Evolutionary conservation across 2,329 filamentous ascomycete species (phyloP).

Genomic region (Colletotrichum caudatum): DNA sequence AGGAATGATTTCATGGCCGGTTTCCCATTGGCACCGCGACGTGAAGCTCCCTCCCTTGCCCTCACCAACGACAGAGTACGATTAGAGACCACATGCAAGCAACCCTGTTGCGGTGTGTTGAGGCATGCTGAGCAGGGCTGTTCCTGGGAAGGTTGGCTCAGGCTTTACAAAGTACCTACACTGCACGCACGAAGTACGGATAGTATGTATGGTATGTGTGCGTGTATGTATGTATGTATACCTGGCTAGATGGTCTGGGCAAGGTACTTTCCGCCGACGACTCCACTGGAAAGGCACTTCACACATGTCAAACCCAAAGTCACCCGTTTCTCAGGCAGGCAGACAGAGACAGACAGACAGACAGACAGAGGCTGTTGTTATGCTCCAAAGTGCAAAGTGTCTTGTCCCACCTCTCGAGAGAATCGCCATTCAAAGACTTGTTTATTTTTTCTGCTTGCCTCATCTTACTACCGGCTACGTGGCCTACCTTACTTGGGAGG

Average conservation of each 20-base stretch:
- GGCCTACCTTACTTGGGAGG: no score
- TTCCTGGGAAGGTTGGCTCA: slow-evolving; percentile 29
- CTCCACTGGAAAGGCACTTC: slow-evolving; percentile 5
- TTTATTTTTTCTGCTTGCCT: no score
- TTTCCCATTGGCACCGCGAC: slow-evolving; percentile 26
- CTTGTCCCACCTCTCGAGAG: background rate
- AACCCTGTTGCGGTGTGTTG: slow-evolving; percentile 21
- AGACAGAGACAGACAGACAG: background rate
- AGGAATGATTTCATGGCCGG: slow-evolving; percentile 34
- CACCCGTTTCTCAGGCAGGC: background rate
- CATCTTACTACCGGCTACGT: no score
- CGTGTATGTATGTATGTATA: background rate
- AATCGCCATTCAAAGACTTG: background rate
- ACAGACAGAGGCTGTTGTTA: background rate
- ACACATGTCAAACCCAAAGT: slow-evolving; percentile 39
- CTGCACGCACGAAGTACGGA: no score
- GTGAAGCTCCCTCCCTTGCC: slow-evolving; percentile 32
- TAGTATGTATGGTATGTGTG: no score
- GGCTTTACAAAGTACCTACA: background rate
- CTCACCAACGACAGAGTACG: background rate
- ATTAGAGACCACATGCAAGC: slow-evolving; percentile 32
- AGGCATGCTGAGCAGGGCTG: slow-evolving; percentile 26
- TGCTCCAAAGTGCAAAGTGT: slow-evolving; percentile 1
- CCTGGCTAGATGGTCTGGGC: slow-evolving; percentile 2
- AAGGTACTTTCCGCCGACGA: slow-evolving; percentile 1